Evolutionary conservation across 2,329 filamentous ascomycete species (phyloP).

Genomic region (Microsporum canis): DNA sequence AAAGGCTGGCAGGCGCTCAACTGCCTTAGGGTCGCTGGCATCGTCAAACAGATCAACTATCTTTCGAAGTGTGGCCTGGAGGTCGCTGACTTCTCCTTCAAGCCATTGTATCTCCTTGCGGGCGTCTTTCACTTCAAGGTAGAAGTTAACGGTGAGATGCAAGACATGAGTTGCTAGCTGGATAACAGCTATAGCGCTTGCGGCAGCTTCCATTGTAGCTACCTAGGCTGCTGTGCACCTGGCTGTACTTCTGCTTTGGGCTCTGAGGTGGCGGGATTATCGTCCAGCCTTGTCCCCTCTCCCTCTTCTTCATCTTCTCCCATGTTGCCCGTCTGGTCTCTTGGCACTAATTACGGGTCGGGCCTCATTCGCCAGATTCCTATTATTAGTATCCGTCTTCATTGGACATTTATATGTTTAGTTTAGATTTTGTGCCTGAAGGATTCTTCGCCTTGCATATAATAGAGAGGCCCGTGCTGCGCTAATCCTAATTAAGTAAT

Average conservation of each 20-base stretch:
- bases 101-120: constrained; percentile 16
- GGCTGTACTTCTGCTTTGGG: not conserved
- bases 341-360: too few relatives aligned
- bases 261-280: not conserved
- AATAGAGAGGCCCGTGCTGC: too few relatives aligned
- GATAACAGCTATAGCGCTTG: constrained; percentile 1
- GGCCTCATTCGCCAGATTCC: too few relatives aligned
- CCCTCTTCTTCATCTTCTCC: too few relatives aligned
- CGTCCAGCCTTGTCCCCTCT: not conserved
- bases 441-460: too few relatives aligned
- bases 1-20: not conserved
- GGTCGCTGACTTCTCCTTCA: constrained; percentile 5
- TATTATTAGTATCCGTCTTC: too few relatives aligned
- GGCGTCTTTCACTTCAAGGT: constrained; percentile 18
- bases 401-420: too few relatives aligned
- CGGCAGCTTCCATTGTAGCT: not conserved
- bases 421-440: too few relatives aligned
- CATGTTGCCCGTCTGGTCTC: too few relatives aligned
- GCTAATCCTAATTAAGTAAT: too few relatives aligned
- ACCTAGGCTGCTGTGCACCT: not conserved
- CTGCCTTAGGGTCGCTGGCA: not conserved
- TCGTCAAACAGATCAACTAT: not conserved
- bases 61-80: not conserved
- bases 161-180: not conserved
- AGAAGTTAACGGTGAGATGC: not conserved